Conservation (phyloP, 2,329 filamentous ascomycete genomes). For the Alternaria longipes region DNA sequence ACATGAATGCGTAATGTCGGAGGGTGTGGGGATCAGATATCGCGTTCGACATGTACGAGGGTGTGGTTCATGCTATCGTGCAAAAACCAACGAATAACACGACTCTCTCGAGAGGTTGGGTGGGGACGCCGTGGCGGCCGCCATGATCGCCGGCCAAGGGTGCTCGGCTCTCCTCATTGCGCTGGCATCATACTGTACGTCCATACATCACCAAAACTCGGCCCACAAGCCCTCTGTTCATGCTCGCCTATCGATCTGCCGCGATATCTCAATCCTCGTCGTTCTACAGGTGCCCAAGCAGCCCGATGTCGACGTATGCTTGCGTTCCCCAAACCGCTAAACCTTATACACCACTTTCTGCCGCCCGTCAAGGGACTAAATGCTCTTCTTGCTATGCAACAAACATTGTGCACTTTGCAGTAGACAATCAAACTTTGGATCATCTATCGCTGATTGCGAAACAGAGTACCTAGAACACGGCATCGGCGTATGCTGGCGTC, state of each 20-base stretch:
- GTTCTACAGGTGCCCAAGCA: conserved; percentile 5
- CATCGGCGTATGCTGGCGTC: background rate
- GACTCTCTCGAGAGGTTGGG: conserved; percentile 4
- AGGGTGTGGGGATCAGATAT: conserved; percentile 10
- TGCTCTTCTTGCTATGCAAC: background rate
- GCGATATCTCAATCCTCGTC: background rate
- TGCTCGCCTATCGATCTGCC: conserved; percentile 1
- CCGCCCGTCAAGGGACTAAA: background rate
- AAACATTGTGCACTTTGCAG: background rate
- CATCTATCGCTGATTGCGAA: conserved; percentile 3
- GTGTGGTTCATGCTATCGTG: conserved; percentile 1
- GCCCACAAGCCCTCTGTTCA: conserved; percentile 3
- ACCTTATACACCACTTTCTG: background rate
- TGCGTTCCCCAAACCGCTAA: background rate
- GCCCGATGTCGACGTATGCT: background rate
- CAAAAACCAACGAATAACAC: conserved; percentile 5
- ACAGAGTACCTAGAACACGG: conserved; percentile 6
- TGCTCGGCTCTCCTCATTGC: conserved; percentile 21
- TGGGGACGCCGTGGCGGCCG: conserved; percentile 12
- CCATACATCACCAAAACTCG: conserved; percentile 16
- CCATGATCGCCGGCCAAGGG: conserved; percentile 16
- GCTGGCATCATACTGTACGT: conserved; percentile 6
- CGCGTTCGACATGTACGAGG: conserved; percentile 8
- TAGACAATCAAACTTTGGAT: background rate
- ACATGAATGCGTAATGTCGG: conserved; percentile 8